phyloP scores from a whole-genome alignment of 192 early-diverging fungal species.

The Entomortierella parvispora region DNA sequence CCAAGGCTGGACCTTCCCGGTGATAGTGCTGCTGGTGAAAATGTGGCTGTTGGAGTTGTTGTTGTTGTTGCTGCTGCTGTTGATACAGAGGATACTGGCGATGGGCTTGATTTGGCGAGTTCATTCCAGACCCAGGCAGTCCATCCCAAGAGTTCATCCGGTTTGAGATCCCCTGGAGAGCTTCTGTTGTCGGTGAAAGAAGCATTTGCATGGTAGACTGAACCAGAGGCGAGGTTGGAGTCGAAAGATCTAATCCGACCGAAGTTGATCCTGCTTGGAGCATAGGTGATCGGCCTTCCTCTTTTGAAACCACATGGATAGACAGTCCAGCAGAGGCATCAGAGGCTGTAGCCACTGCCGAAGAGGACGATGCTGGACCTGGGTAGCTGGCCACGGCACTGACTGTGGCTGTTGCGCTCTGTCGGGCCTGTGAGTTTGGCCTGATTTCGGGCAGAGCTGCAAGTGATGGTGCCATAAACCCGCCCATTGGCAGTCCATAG shows the following conservation, averaged over 20 bases:
- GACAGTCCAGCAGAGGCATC: neutral
- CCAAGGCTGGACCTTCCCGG: conserved; percentile 12
- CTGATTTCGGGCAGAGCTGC: conserved; percentile 28
- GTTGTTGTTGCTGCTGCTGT: neutral
- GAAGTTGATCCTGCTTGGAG: conserved; percentile 1
- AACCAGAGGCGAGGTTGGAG: conserved; percentile 17
- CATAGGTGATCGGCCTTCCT: conserved; percentile 10
- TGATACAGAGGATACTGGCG: neutral
- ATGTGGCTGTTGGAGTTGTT: neutral
- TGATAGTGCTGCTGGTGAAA: neutral
- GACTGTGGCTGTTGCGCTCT: neutral
- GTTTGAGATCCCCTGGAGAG: conserved; percentile 28
- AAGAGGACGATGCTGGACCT: neutral
- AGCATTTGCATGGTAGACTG: conserved; percentile 24
- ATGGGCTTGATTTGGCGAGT: neutral
- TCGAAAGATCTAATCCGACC: neutral
- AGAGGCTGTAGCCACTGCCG: neutral
- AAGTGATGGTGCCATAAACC: conserved; percentile 40
- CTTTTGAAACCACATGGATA: neutral
- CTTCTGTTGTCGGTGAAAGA: conserved; percentile 29
- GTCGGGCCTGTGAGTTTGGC: neutral
- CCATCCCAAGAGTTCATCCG: conserved; percentile 40
- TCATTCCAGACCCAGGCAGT: conserved; percentile 1
- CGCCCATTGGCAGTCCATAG: conserved; percentile 45
- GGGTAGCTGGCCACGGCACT: neutral